Base-by-base conservation (phyloP, 495 filamentous ascomycete species). In the Penicillium atrosanguineum region DNA sequence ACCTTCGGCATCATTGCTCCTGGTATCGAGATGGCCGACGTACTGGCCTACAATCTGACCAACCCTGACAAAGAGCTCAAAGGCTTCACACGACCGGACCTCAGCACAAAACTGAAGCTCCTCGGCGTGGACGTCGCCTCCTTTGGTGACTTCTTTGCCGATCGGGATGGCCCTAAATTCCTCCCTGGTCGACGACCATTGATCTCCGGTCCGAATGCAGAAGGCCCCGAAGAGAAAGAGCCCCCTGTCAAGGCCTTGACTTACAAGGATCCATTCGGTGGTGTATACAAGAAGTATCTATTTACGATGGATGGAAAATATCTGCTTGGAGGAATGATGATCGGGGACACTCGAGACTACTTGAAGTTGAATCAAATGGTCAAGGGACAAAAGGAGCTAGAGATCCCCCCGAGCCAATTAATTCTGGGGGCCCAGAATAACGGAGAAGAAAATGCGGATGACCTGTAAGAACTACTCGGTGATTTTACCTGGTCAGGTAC, bases 271-370 rank as follows among this genome's bases (percentile, higher is more conserved):
- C 93, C 93, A 0, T 96, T 97, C 65, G 80, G 84, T 53, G 86
- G 90, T n/a, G 83, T 96, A 1, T 97, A 97, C 70, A 96, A 97
- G 71, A 97, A 97, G 69, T 97, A 91, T 69, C 72, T 97, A 7
- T 96, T 96, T 60, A 95, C 92, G 2, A 69, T 87, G 64, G 93
- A 97, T 64, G 93, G 93, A 20, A 95, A 96, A 64, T 94, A 90
- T 67, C 75, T 97, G 3, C 82, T 97, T 7, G 93, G 93, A 16
- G 93, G 93, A 3, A 97, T 97, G 92, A 96, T 97, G 88, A 96
- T 97, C 52, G 93, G 93, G 34, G 93, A 97, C 69, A 96, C 91
- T 0, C 87, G 82, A 53, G 93, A 97, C 69, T 97, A 96, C 65
- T 81, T 96, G 70, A 96, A 95, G 63, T 74, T 97, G 38, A 93